Evolutionary conservation across 257 asterid genomes (phyloP).

Genomic region (Hygrophila difformis): DNA sequence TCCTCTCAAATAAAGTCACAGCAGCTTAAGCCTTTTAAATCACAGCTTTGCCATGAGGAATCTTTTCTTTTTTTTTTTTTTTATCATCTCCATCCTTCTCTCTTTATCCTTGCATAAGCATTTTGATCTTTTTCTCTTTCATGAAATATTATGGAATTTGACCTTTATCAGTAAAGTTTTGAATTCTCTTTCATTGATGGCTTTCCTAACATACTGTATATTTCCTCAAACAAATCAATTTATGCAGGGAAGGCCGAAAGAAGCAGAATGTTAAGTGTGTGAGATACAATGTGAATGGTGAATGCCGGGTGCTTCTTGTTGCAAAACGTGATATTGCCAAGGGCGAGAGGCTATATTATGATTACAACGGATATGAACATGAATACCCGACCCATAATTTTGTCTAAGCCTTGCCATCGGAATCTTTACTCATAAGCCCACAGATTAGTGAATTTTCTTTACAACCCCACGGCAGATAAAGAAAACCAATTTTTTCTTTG

Average conservation of each 20-base stretch:
- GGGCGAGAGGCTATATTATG: constrained; percentile 88
- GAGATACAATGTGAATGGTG: constrained; percentile 58
- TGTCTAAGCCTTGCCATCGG: constrained; percentile 25
- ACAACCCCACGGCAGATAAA: constrained; percentile 18
- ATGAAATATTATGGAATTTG: too few relatives aligned
- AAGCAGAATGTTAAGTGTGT: constrained; percentile 81
- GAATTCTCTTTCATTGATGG: not conserved
- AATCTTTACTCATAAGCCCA: constrained; percentile 11
- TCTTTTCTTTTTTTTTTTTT: too few relatives aligned
- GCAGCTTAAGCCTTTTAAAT: too few relatives aligned
- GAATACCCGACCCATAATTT: constrained; percentile 85
- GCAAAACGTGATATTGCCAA: constrained; percentile 66
- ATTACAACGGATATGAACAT: constrained; percentile 79
- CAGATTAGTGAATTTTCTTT: constrained; percentile 19
- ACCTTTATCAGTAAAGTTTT: not conserved
- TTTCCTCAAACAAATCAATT: constrained; percentile 19
- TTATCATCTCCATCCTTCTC: too few relatives aligned
- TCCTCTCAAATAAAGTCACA: too few relatives aligned
- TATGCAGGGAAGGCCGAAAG: constrained; percentile 73
- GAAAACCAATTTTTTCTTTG: constrained; percentile 9
- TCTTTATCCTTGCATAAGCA: too few relatives aligned
- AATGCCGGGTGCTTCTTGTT: constrained; percentile 57
- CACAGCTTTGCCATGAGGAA: too few relatives aligned
- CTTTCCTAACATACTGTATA: constrained; percentile 3
- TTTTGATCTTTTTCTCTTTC: too few relatives aligned